Conservation (phyloP, 441 rosid species). For the Populus tomentosa region DNA sequence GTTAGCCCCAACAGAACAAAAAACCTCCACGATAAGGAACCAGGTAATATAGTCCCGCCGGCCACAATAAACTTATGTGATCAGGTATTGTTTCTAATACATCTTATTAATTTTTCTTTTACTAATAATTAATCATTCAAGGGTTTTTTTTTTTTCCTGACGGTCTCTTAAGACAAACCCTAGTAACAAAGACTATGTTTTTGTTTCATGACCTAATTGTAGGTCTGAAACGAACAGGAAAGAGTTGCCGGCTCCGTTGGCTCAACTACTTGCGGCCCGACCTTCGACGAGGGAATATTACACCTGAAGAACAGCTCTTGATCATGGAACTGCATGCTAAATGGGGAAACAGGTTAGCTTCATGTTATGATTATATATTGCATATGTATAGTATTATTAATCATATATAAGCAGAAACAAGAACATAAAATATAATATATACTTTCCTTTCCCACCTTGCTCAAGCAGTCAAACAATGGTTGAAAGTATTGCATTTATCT, state of each 20-base stretch:
- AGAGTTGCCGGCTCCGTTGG: conserved; percentile 98
- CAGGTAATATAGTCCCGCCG: too few relatives aligned
- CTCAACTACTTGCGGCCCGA: conserved; percentile 94
- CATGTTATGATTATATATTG: background rate
- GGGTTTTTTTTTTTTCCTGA: background rate
- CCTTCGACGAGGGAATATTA: conserved; percentile 89
- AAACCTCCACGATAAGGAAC: too few relatives aligned
- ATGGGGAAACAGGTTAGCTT: conserved; percentile 87
- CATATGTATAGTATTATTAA: background rate
- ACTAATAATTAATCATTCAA: background rate
- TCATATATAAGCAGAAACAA: background rate
- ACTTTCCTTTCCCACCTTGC: background rate
- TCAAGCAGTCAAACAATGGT: background rate
- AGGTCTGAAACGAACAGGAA: conserved; percentile 97
- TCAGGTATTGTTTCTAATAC: background rate
- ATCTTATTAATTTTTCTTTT: background rate
- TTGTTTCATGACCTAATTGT: conserved; percentile 7
- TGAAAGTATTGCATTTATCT: background rate
- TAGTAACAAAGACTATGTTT: background rate
- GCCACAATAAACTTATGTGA: too few relatives aligned
- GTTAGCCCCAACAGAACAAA: background rate
- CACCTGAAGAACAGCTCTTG: conserved; percentile 82
- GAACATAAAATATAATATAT: background rate
- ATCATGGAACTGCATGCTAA: conserved; percentile 98
- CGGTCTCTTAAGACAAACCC: background rate